Conservation (phyloP, 73 alveolate species). For the Diophrys sp. region DNA sequence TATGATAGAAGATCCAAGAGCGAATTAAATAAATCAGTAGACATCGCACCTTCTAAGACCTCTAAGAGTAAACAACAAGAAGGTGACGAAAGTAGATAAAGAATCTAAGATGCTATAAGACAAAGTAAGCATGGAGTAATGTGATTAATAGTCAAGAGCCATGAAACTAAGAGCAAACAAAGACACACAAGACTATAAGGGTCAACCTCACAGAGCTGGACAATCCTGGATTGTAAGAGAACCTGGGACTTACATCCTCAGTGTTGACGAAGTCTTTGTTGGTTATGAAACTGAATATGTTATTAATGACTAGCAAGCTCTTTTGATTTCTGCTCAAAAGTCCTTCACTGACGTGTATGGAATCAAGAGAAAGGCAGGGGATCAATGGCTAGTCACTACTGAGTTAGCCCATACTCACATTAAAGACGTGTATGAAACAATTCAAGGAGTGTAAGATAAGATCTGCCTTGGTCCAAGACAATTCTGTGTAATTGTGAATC, state of each 20-base stretch:
- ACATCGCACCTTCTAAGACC: too few species aligned
- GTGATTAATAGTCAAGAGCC: too few species aligned
- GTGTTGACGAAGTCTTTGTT: slow-evolving; percentile 37
- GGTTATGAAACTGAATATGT: slow-evolving; percentile 5
- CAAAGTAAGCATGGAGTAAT: too few species aligned
- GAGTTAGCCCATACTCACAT: slow-evolving; percentile 50
- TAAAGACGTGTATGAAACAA: slow-evolving; percentile 54
- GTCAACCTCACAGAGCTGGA: slow-evolving; percentile 54
- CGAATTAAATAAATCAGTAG: too few species aligned
- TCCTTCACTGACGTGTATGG: slow-evolving; percentile 46
- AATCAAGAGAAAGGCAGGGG: slow-evolving; percentile 63
- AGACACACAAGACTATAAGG: not conserved
- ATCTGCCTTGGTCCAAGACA: slow-evolving; percentile 50
- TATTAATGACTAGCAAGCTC: slow-evolving; percentile 53
- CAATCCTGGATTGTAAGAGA: slow-evolving; percentile 64
- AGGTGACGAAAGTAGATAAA: too few species aligned
- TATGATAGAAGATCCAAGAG: too few species aligned
- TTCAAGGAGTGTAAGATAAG: slow-evolving; percentile 33
- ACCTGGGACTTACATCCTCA: slow-evolving; percentile 55
- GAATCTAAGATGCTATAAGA: too few species aligned
- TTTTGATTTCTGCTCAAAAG: slow-evolving; percentile 53
- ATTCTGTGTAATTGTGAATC: slow-evolving; percentile 54
- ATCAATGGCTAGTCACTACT: slow-evolving; percentile 64
- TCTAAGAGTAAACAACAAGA: too few species aligned
- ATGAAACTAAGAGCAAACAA: not conserved